These are phyloP conservation scores for Allium sativum DNA, from an alignment of 106 monocot genomes.

Conservation along the genomic window DNA sequence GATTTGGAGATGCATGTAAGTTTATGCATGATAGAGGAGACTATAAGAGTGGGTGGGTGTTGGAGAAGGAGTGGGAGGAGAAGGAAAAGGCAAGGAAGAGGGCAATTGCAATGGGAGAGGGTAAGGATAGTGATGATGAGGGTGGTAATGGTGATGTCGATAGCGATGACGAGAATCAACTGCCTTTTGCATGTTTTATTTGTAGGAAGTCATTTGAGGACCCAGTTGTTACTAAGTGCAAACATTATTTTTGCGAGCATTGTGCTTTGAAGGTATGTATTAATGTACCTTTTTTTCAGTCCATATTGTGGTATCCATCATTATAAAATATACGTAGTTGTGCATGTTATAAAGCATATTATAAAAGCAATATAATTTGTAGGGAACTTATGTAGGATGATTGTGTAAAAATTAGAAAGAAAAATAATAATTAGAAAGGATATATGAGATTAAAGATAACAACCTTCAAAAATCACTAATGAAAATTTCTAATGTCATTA, in stretches of 20 bases:
- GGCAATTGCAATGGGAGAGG: conserved; percentile 2
- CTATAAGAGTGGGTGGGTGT: conserved; percentile 95
- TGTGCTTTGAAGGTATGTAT: conserved; percentile 76
- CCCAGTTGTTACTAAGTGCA: conserved; percentile 90
- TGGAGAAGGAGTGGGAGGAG: conserved; percentile 23
- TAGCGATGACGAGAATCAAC: background rate
- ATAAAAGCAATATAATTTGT: too few relatives aligned
- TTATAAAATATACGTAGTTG: too few relatives aligned
- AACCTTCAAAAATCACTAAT: too few relatives aligned
- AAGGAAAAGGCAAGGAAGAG: conserved; percentile 12
- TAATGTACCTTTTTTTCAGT: too few relatives aligned
- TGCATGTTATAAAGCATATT: too few relatives aligned
- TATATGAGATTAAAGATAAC: too few relatives aligned
- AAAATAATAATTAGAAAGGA: too few relatives aligned
- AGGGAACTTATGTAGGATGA: too few relatives aligned
- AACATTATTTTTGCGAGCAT: conserved; percentile 98
- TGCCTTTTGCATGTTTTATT: conserved; percentile 88
- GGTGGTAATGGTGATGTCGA: background rate
- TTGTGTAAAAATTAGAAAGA: too few relatives aligned
- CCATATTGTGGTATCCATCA: too few relatives aligned
- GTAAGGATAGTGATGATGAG: background rate
- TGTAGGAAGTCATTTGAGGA: conserved; percentile 59
- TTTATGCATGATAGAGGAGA: conserved; percentile 99
- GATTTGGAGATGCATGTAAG: conserved; percentile 93
- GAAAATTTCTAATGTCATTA: too few relatives aligned